A percentile compares a stretch with the other conserved stretches of the same genome.
These are phyloP conservation scores for Tolypocladium pustulatum DNA, from an alignment of 2,329 filamentous ascomycete genomes.

Conservation along the genomic window DNA sequence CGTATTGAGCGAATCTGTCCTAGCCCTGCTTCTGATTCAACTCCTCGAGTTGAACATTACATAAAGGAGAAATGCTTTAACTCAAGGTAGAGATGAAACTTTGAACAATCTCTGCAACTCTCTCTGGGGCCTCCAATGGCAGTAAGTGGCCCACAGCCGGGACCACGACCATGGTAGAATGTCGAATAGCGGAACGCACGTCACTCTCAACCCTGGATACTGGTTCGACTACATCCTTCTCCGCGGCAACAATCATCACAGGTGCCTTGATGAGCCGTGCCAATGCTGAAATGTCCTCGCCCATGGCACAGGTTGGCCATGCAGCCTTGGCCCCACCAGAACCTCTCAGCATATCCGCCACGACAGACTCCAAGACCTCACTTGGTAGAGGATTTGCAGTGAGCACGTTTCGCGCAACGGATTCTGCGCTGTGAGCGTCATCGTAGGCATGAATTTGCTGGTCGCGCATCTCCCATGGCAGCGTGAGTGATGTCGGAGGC, in stretches of 20 bases:
- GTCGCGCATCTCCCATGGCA: slow-evolving; percentile 3
- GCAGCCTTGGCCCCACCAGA: not conserved
- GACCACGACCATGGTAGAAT: not conserved
- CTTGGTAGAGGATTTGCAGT: not conserved
- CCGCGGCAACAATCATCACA: not conserved
- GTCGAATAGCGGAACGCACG: not conserved
- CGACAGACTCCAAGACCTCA: not conserved
- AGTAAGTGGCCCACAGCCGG: not conserved
- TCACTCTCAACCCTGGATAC: not conserved
- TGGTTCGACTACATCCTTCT: slow-evolving; percentile 2
- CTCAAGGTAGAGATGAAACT: not conserved
- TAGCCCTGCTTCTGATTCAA: not conserved
- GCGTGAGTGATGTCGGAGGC: slow-evolving; percentile 2
- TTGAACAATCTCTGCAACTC: not conserved
- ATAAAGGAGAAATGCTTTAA: not conserved
- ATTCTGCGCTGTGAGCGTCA: not conserved
- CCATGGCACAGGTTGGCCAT: slow-evolving; percentile 5
- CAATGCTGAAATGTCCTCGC: not conserved
- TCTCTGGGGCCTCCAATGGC: not conserved
- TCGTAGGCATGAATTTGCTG: slow-evolving; percentile 5
- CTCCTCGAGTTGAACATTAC: not conserved
- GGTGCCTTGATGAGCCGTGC: not conserved
- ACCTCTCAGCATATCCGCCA: slow-evolving; percentile 4
- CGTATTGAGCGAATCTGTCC: not conserved
- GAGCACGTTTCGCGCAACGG: slow-evolving; percentile 1